A percentile compares a stretch with the other conserved stretches of the same genome.
phyloP scores from a whole-genome alignment of 257 asterid species.

The Avicennia marina region DNA sequence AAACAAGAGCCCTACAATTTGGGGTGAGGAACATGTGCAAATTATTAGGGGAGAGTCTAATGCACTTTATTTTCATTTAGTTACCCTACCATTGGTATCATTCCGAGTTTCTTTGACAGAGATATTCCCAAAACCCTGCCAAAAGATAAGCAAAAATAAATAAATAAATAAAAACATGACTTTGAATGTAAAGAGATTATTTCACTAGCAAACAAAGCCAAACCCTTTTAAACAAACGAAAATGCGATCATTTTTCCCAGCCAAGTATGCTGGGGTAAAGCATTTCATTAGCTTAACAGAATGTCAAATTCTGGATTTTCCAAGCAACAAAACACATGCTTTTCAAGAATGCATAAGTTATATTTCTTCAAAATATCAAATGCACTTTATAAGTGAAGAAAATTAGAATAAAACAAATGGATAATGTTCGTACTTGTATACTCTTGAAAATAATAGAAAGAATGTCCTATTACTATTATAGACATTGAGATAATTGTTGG shows the following conservation, averaged over 20 bases:
- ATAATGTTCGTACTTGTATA: too few species aligned
- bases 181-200: constrained; percentile 12
- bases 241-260: not conserved
- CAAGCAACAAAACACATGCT: too few species aligned
- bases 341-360: too few species aligned
- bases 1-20: constrained; percentile 11
- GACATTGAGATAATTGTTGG: too few species aligned
- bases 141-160: constrained; percentile 20
- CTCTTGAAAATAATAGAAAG: too few species aligned
- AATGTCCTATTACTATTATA: too few species aligned
- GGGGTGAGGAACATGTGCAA: constrained; percentile 1
- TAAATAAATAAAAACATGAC: constrained; percentile 10
- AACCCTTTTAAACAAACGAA: constrained; percentile 5
- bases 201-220: constrained; percentile 10
- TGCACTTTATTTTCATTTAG: constrained; percentile 18
- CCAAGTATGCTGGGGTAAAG: constrained; percentile 11
- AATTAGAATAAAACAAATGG: too few species aligned
- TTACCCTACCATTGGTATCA: constrained; percentile 52
- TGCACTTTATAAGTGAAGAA: too few species aligned
- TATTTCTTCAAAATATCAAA: too few species aligned
- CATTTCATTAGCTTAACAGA: constrained; percentile 5
- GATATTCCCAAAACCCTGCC: constrained; percentile 48
- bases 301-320: not conserved
- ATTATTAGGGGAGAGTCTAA: constrained; percentile 9
- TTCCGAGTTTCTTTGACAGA: constrained; percentile 37